Evolutionary conservation across 768 basidiomycete genomes (phyloP).

Genomic region (Auriscalpium orientale): DNA sequence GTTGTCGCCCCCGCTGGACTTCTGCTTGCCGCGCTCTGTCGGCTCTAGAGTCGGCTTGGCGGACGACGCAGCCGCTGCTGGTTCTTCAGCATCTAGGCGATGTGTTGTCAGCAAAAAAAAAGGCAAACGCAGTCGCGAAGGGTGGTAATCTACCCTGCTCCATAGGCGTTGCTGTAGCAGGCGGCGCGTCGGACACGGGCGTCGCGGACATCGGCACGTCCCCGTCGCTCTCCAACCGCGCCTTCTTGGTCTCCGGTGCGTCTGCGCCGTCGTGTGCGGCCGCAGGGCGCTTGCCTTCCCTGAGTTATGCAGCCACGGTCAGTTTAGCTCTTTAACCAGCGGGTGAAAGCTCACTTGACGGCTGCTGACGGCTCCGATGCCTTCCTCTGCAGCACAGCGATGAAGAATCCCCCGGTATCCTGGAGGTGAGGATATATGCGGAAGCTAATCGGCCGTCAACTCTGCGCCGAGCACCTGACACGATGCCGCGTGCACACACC

Average conservation of each 20-base stretch:
- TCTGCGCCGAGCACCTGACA: background rate
- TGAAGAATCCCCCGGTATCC: slow-evolving; percentile 95
- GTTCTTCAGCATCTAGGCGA: slow-evolving; percentile 3
- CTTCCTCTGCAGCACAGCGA: slow-evolving; percentile 75
- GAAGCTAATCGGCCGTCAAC: slow-evolving; percentile 40
- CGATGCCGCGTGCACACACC: slow-evolving; percentile 40
- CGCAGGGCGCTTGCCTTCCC: slow-evolving; percentile 42
- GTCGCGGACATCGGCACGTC: slow-evolving; percentile 9
- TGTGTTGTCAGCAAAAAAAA: background rate
- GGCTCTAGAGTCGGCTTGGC: slow-evolving; percentile 10
- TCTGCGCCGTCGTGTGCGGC: slow-evolving; percentile 36
- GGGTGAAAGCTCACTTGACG: background rate
- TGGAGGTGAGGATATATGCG: slow-evolving; percentile 93
- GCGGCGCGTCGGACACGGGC: too few relatives aligned
- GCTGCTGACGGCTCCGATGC: slow-evolving; percentile 3
- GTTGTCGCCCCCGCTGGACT: slow-evolving; percentile 19
- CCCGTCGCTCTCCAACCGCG: slow-evolving; percentile 30
- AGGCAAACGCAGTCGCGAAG: too few relatives aligned
- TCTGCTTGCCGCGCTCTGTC: slow-evolving; percentile 15
- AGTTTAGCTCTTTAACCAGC: slow-evolving; percentile 5
- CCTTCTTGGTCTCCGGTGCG: slow-evolving; percentile 44
- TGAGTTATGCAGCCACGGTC: slow-evolving; percentile 4
- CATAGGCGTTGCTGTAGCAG: background rate
- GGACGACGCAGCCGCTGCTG: background rate
- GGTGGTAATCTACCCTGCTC: slow-evolving; percentile 1